A percentile compares a stretch with the other conserved stretches of the same genome.
Evolutionary conservation across 148 eudicot genomes (phyloP).

Genomic region (Pouteria glomerata): DNA sequence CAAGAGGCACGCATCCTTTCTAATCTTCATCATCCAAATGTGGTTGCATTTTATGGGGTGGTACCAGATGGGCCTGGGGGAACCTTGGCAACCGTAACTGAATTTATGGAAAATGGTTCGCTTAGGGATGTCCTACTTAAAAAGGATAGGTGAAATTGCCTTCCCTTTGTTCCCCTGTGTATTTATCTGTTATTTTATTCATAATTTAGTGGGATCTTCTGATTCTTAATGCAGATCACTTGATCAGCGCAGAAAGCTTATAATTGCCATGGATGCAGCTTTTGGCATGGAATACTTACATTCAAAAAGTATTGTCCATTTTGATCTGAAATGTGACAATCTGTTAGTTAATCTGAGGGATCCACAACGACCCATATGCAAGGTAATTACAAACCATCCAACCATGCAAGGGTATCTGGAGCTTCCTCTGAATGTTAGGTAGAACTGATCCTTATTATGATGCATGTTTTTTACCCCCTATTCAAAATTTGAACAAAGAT

Average conservation of each 20-base stretch:
- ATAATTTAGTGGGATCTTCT: conserved; percentile 3
- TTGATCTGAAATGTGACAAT: conserved; percentile 97
- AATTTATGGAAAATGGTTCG: conserved; percentile 92
- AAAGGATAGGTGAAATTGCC: conserved; percentile 63
- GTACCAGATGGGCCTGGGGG: conserved; percentile 95
- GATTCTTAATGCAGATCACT: conserved; percentile 50
- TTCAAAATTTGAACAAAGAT: neutral
- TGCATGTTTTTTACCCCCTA: neutral
- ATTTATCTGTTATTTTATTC: conserved; percentile 5
- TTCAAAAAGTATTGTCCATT: conserved; percentile 88
- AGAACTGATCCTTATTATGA: neutral
- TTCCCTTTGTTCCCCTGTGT: neutral
- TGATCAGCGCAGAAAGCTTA: conserved; percentile 73
- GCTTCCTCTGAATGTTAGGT: neutral
- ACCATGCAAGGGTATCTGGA: neutral
- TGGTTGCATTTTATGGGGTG: conserved; percentile 94
- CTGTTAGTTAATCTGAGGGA: conserved; percentile 87
- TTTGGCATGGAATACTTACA: conserved; percentile 99
- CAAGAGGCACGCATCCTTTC: conserved; percentile 93
- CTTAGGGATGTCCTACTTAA: conserved; percentile 75
- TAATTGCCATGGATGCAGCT: conserved; percentile 98
- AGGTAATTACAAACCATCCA: conserved; percentile 39
- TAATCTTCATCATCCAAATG: conserved; percentile 94
- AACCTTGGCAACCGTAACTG: conserved; percentile 94
- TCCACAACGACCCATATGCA: conserved; percentile 87